Evolutionary conservation across 1,139 yeast genomes (phyloP), one percentile per base, ranked within the genome.

Genomic region (Kurtzmaniella quercitrusa): DNA sequence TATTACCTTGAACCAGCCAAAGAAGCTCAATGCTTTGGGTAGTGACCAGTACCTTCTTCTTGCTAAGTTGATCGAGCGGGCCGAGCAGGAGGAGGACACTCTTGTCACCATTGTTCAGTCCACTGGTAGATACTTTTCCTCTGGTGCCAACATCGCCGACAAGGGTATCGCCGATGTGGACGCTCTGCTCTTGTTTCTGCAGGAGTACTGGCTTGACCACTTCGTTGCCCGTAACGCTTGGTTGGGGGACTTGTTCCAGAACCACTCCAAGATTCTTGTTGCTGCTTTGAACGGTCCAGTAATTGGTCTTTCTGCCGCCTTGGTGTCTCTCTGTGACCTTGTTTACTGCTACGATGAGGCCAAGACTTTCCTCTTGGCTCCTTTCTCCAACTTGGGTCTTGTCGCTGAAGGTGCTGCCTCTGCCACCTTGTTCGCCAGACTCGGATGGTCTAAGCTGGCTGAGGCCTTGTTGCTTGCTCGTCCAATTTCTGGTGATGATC

Each of bases 221-320:
- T 84, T 86, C 56, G 80, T 82, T 12, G 79, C 89, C 9, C 77
- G 91, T 58, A 89, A 89, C 60, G 74, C 82, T 21, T 81, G 75
- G 55, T 66, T 88, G 46, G 83, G 94, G 7, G 79, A 82, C 49
- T 69, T 85, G 38, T 82, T 87, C 62, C 78, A 80, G 53, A 77
- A 80, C 56, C 96, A 89, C 61, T 68, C 75, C 18, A 90, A 89
- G 62, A 73, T 88, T 4, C 68, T 89, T 43, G 83, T 83, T 21
- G 81, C 82, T 34, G 91, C 93, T 11, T 70, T 89, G 48, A 89
- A 89, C 56, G 96, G 97, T 1, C 96, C 96, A 0, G 95, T 82
- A 11, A 78, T 89, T 50, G 97, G 97, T 0, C 73, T 89, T 48
- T 69, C 82, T 38, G 81, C 94, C 3, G 90, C 91, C 1, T 64